Conservation (phyloP, 208 protist genomes). For the Leishmania aethiopica region DNA sequence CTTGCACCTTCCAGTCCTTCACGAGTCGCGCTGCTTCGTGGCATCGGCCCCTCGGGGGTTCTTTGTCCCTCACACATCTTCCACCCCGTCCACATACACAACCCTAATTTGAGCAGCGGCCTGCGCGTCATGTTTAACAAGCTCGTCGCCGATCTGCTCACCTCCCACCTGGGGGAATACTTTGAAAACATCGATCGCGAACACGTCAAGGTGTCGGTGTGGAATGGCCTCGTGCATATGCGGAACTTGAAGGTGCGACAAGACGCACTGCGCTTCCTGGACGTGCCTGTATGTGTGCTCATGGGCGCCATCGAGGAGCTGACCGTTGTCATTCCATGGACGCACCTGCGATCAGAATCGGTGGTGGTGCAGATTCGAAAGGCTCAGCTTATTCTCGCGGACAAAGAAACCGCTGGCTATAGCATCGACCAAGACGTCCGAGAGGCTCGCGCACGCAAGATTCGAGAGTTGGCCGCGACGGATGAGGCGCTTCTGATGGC, state of each 20-base stretch:
- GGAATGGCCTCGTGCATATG: slow-evolving; percentile 77
- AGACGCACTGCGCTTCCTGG: slow-evolving; percentile 67
- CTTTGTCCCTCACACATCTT: background rate
- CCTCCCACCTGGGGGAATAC: slow-evolving; percentile 82
- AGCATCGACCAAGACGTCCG: slow-evolving; percentile 44
- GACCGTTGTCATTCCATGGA: slow-evolving; percentile 78
- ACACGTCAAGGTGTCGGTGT: slow-evolving; percentile 86
- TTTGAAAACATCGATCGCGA: slow-evolving; percentile 84
- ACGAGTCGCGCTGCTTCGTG: background rate
- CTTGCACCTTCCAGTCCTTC: background rate
- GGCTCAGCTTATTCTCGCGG: slow-evolving; percentile 54
- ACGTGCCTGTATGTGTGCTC: slow-evolving; percentile 63
- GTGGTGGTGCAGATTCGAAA: slow-evolving; percentile 63
- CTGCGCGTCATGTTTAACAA: slow-evolving; percentile 73
- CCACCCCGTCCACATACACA: background rate
- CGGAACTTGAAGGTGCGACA: slow-evolving; percentile 55
- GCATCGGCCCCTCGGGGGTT: background rate
- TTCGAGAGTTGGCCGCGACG: slow-evolving; percentile 44
- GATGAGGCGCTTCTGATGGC: slow-evolving; percentile 50
- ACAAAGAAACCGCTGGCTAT: slow-evolving; percentile 61
- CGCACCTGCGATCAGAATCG: slow-evolving; percentile 66
- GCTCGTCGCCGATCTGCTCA: slow-evolving; percentile 71
- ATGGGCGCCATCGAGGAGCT: slow-evolving; percentile 75
- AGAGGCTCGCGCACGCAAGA: slow-evolving; percentile 50
- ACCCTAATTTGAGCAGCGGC: too few species aligned